These are phyloP conservation scores for Starmerella sp. DNA, from an alignment of 805 yeast species.

Conservation along the genomic window DNA sequence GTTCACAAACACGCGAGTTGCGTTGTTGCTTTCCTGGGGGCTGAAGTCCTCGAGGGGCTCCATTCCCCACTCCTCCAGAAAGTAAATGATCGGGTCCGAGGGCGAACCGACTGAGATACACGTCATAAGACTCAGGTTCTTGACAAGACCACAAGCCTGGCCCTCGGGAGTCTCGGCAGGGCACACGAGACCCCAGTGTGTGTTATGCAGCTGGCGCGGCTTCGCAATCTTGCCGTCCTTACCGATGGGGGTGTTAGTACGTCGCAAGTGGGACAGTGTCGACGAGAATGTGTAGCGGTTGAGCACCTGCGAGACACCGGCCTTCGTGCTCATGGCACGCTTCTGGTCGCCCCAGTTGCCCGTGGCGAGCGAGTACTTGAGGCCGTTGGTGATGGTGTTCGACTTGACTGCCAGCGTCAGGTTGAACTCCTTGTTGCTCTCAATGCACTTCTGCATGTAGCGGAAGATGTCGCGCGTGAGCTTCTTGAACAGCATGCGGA, in stretches of 20 bases:
- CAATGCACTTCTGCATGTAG: slow-evolving; percentile 98
- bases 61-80: slow-evolving; percentile 98
- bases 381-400: slow-evolving; percentile 92
- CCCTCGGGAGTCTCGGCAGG: slow-evolving; percentile 99
- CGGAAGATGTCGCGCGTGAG: slow-evolving; percentile 93
- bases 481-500: slow-evolving; percentile 87
- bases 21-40: slow-evolving; percentile 81
- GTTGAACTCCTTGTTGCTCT: slow-evolving; percentile 93
- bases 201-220: slow-evolving; percentile 97
- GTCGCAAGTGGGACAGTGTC: slow-evolving; percentile 95
- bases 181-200: slow-evolving; percentile 99
- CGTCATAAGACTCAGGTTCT: slow-evolving; percentile 90
- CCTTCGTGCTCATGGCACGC: slow-evolving; percentile 97
- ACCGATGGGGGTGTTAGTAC: slow-evolving; percentile 98
- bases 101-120: slow-evolving; percentile 96
- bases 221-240: slow-evolving; percentile 98
- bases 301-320: slow-evolving; percentile 98
- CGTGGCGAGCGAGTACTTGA: slow-evolving; percentile 94
- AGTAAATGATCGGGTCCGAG: slow-evolving; percentile 86
- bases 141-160: slow-evolving; percentile 98
- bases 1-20: slow-evolving; percentile 89
- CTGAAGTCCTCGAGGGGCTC: slow-evolving; percentile 93
- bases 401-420: slow-evolving; percentile 94
- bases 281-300: slow-evolving; percentile 97
- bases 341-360: slow-evolving; percentile 99